Evolutionary conservation across 2,329 filamentous ascomycete species (phyloP), one percentile per base, ranked within the genome.

Genomic region (Claviceps sp.): DNA sequence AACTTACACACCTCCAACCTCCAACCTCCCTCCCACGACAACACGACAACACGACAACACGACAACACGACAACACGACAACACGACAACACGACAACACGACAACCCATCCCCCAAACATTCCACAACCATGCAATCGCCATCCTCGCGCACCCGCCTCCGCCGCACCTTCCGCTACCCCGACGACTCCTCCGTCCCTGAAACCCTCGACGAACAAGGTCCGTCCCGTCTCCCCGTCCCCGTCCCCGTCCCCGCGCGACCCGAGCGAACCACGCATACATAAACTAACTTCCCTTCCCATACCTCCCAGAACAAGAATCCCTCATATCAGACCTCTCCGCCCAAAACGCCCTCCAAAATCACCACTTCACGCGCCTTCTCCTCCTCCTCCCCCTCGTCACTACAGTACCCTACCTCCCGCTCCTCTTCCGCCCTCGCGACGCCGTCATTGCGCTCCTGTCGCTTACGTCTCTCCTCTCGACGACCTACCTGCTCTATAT

Each of bases 101-200:
- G 5, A 17, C 26, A 10, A 19, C 7, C 26, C 46, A 16, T n/a
- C 16, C 11, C n/a, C n/a, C 30, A 48, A 3, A 3, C 22, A 17
- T 17, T 24, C 22, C 26, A n/a, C 30, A 42, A 49, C 22, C 39
- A 52, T 50, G 47, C 55, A 58, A 43, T 47, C 57, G n/a, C 56
- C 49, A 30, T 56, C 56, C 51, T 60, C 71, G 0, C 66, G 67
- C 42, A 72, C 85, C 50, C 82, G 86, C 56, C 72, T 93, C 45
- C 83, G 89, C 61, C 84, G 78, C 60, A 84, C 86, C 8, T 93
- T 94, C 68, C 79, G 77, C 55, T 93, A 91, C 68, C 85, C 85
- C 52, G 81, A 85, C 60, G 74, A 75, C 53, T 72, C 74, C 58
- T 64, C 65, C 50, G 67, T 73, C 34, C 75, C 78, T 13, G 76